Conservation (phyloP, 2,329 filamentous ascomycete species). For the Aaosphaeria pasadenensis region DNA sequence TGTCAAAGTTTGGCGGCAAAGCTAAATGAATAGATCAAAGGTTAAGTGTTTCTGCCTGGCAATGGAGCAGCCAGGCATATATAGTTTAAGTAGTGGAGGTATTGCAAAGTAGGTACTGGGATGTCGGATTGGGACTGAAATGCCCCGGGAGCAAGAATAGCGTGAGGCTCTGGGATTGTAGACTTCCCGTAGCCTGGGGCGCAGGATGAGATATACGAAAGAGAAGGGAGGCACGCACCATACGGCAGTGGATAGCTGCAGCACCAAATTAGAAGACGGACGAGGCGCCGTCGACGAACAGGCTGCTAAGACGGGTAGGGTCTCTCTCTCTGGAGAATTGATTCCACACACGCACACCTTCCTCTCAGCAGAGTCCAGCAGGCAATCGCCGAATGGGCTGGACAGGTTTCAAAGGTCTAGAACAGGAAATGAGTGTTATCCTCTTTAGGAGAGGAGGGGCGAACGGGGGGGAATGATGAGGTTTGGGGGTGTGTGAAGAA, state of each 20-base stretch:
- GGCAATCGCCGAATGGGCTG: slow-evolving; percentile 12
- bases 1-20: slow-evolving; percentile 15
- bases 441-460: slow-evolving; percentile 12
- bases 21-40: no score
- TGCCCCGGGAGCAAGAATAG: not conserved
- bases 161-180: not conserved
- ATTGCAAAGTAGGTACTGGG: not conserved
- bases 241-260: slow-evolving; percentile 14
- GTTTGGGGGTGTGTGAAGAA: slow-evolving; percentile 11
- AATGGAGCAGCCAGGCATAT: no score
- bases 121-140: not conserved
- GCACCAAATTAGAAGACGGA: slow-evolving; percentile 20
- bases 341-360: slow-evolving; percentile 11
- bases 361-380: slow-evolving; percentile 14
- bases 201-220: slow-evolving; percentile 18
- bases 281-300: slow-evolving; percentile 14
- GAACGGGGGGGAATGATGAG: slow-evolving; percentile 10
- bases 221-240: slow-evolving; percentile 32
- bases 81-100: not conserved
- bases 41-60: no score
- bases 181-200: slow-evolving; percentile 9
- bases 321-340: slow-evolving; percentile 8
- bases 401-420: slow-evolving; percentile 19
- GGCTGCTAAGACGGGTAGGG: not conserved
- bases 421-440: slow-evolving; percentile 19